phyloP scores from a whole-genome alignment of 441 rosid genomes.

The Bocquillonia castaneifolia region DNA sequence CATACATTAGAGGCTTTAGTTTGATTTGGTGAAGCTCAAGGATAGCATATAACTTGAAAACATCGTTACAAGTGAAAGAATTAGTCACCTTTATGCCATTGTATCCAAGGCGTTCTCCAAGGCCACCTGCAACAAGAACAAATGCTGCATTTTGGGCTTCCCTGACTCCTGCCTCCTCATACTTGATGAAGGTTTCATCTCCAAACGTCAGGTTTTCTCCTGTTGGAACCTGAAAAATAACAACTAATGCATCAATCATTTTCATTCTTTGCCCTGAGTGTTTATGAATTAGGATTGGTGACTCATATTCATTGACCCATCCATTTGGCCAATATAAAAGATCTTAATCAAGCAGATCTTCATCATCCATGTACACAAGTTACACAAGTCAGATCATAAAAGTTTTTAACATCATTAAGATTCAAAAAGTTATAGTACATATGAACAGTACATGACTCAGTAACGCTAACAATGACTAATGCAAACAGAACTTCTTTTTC shows the following conservation, averaged over 20 bases:
- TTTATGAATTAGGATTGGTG: neutral
- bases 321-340: neutral
- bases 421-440: neutral
- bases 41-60: neutral
- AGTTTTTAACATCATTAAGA: neutral
- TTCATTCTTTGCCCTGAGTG: neutral
- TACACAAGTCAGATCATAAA: neutral
- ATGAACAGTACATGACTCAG: neutral
- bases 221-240: constrained; percentile 64
- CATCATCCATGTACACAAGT: neutral
- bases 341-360: neutral
- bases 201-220: constrained; percentile 76
- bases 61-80: neutral
- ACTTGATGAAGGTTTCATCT: constrained; percentile 58
- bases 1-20: no score
- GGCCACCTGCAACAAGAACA: constrained; percentile 98
- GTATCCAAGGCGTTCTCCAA: constrained; percentile 96
- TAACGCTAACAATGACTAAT: neutral
- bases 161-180: constrained; percentile 69
- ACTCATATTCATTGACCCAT: neutral
- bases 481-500: neutral
- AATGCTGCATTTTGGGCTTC: constrained; percentile 88
- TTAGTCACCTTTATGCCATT: constrained; percentile 84
- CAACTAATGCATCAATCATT: constrained; percentile 15
- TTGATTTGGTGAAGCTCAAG: neutral